Base-by-base conservation (phyloP, 2,329 filamentous ascomycete species). In the Lecanicillium sp. region DNA sequence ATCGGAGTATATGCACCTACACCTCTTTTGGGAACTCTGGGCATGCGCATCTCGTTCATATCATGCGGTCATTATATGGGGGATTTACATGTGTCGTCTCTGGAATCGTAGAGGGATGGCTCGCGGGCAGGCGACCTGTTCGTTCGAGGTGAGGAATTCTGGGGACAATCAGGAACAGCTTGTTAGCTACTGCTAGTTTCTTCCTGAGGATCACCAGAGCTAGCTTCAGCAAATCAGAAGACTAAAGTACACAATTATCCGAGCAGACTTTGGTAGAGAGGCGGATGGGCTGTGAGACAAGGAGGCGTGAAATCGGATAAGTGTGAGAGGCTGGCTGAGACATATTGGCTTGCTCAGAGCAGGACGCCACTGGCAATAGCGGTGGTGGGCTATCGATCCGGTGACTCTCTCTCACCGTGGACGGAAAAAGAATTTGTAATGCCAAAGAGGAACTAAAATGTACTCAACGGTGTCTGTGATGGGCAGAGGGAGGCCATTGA, bases 261-360 rank as follows among this genome's bases (percentile, higher is more conserved):
- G n/a, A n/a, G n/a, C 19, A 20, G 21, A 19, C 17, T 8, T 12
- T 10, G 8, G 9, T 11, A 8, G 8, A 36, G 6, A 19, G 17
- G 27, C 29, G 40, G 10, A 5, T 5, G 7, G 27, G 19, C 26
- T 4, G 19, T 35, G 40, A 43, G 40, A 43, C 40, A n/a, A 43
- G 7, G 4, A n/a, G 3, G 10, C 27, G 12, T n/a, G 27, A 33
- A 43, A 24, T 33, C 40, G 29, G 29, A 33, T 15, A 8, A 30
- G 38, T 15, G 26, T 21, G 30, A 41, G 38, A 43, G 40, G 40
- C 40, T 33, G 27, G 40, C 41, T 33, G 41, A 44, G 41, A 44
- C 41, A 35, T 44, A 44, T 35, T 44, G 21, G 14, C 14, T 24
- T 12, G 20, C 10, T 9, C 5, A 39, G 5, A 38, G 20, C 14